A percentile compares a stretch with the other conserved stretches of the same genome.
Conservation (phyloP, 1,284 basidiomycete species). For the Athelia sp. region DNA sequence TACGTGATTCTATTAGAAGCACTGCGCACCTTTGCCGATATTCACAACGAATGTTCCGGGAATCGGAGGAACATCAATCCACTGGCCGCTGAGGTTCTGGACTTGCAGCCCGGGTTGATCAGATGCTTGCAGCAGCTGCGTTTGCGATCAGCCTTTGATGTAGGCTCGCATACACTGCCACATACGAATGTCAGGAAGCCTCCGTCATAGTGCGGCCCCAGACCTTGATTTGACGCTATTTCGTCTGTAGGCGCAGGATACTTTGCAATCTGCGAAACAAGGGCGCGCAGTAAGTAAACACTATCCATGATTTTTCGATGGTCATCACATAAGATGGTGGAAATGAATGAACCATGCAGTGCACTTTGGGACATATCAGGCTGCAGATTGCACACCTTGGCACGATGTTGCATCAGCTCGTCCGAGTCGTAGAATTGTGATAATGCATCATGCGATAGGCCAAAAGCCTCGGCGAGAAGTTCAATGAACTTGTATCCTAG, state of each 20-base stretch:
- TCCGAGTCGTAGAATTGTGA: slow-evolving; percentile 48
- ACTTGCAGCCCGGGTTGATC: slow-evolving; percentile 61
- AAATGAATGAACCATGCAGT: not conserved
- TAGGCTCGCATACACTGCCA: not conserved
- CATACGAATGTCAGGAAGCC: slow-evolving; percentile 66
- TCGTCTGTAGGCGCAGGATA: slow-evolving; percentile 46
- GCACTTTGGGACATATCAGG: not conserved
- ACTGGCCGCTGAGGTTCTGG: slow-evolving; percentile 62
- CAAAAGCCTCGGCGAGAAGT: slow-evolving; percentile 57
- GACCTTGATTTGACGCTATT: slow-evolving; percentile 51
- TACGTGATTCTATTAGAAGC: not conserved
- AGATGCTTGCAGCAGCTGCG: slow-evolving; percentile 62
- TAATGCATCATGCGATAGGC: slow-evolving; percentile 47
- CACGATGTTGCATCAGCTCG: slow-evolving; percentile 56
- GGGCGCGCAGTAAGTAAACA: too few species aligned
- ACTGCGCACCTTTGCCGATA: slow-evolving; percentile 61
- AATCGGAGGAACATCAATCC: slow-evolving; percentile 73
- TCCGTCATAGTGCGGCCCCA: slow-evolving; percentile 68
- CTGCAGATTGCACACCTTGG: slow-evolving; percentile 30
- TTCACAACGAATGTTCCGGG: slow-evolving; percentile 69
- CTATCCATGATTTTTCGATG: too few species aligned
- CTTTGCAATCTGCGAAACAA: slow-evolving; percentile 41
- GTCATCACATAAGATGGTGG: not conserved
- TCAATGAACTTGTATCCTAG: slow-evolving; percentile 51
- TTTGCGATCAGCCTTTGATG: not conserved